A percentile compares a stretch with the other conserved stretches of the same genome.
phyloP scores from a whole-genome alignment of 202 grass and related monocot genomes.

The Panicum hallii region DNA sequence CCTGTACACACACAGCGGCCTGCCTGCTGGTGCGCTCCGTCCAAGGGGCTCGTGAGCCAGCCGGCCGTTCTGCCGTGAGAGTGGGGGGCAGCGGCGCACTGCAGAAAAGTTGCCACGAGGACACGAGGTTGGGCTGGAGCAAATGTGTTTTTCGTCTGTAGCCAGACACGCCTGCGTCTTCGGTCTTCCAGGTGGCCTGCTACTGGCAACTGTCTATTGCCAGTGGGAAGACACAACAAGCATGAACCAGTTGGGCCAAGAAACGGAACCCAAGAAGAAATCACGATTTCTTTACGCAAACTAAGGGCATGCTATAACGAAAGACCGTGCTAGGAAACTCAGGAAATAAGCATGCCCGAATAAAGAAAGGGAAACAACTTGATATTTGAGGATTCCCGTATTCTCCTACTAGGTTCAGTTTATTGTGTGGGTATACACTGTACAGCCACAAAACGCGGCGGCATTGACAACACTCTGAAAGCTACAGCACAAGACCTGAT shows the following conservation, averaged over 20 bases:
- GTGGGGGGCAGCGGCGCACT: neutral
- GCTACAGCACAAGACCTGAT: slow-evolving; percentile 6
- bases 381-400: neutral
- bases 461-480: neutral
- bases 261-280: neutral
- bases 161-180: neutral
- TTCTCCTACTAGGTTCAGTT: neutral
- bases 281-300: neutral
- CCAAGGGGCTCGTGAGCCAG: neutral
- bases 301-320: neutral
- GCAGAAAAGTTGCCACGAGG: neutral
- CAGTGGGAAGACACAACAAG: neutral
- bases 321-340: neutral
- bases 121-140: too few relatives aligned
- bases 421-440: neutral
- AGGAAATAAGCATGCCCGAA: neutral
- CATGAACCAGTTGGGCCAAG: neutral
- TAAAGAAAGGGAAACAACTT: neutral
- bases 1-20: too few relatives aligned
- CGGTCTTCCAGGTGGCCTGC: neutral
- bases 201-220: neutral
- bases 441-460: neutral
- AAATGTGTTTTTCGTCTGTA: neutral
- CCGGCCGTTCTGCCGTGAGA: neutral
- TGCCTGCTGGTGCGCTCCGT: too few relatives aligned